These are phyloP conservation scores for Knoxia roxburghii DNA, from an alignment of 257 asterid species.

Conservation along the genomic window DNA sequence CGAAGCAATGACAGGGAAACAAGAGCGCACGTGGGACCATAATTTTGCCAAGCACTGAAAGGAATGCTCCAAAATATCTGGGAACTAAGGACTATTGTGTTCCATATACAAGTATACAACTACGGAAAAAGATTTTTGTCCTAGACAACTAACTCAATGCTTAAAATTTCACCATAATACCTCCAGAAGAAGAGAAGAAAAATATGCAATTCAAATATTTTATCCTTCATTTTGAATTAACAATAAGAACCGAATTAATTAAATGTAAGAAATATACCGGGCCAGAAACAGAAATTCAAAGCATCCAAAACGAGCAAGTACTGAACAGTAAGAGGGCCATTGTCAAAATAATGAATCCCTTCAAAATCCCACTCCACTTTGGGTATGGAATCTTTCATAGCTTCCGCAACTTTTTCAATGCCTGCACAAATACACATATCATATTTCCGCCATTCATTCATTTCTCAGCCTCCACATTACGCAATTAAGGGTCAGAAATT, in stretches of 20 bases:
- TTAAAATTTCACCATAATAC: background rate
- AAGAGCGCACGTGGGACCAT: background rate
- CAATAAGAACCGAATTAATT: background rate
- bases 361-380: slow-evolving; percentile 96
- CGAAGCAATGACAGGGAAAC: background rate
- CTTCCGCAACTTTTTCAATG: slow-evolving; percentile 63
- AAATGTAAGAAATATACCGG: slow-evolving; percentile 44
- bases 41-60: background rate
- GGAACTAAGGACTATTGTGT: background rate
- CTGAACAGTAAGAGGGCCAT: slow-evolving; percentile 93
- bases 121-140: background rate
- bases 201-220: background rate
- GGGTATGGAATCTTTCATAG: slow-evolving; percentile 60
- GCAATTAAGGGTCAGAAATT: too few relatives aligned
- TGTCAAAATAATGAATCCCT: slow-evolving; percentile 90
- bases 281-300: slow-evolving; percentile 97
- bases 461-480: too few relatives aligned
- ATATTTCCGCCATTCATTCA: too few relatives aligned
- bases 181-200: background rate
- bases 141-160: background rate
- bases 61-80: background rate
- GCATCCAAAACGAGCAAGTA: slow-evolving; percentile 90
- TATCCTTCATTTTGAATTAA: background rate
- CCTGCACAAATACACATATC: slow-evolving; percentile 42
- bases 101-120: too few relatives aligned